These are phyloP conservation scores for Mucor indicus DNA, from an alignment of 371 early-diverging fungal species.

Conservation along the genomic window DNA sequence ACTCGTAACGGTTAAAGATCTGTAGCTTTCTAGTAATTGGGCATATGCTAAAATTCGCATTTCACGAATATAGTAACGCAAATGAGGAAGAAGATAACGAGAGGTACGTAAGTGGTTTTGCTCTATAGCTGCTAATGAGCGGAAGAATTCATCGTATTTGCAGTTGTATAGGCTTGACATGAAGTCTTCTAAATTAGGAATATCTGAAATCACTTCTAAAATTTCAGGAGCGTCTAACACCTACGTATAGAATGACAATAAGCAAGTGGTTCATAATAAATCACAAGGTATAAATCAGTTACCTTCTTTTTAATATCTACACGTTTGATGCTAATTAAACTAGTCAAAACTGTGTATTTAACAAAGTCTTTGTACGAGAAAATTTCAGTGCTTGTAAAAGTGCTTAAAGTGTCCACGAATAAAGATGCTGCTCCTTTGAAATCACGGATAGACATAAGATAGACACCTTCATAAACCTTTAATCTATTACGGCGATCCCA, in stretches of 20 bases:
- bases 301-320: slow-evolving; percentile 89
- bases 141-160: slow-evolving; percentile 93
- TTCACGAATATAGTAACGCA: slow-evolving; percentile 91
- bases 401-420: slow-evolving; percentile 94
- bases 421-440: slow-evolving; percentile 91
- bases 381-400: slow-evolving; percentile 96
- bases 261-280: no score
- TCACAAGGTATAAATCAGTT: no score
- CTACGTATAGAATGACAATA: slow-evolving; percentile 27
- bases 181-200: slow-evolving; percentile 81
- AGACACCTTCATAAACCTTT: slow-evolving; percentile 97
- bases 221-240: slow-evolving; percentile 96
- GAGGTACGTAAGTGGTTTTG: slow-evolving; percentile 44
- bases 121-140: slow-evolving; percentile 55
- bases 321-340: slow-evolving; percentile 86
- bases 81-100: slow-evolving; percentile 79
- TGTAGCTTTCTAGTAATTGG: slow-evolving; percentile 97
- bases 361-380: slow-evolving; percentile 97
- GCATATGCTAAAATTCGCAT: slow-evolving; percentile 98
- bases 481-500: slow-evolving; percentile 99
- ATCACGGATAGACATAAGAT: slow-evolving; percentile 90
- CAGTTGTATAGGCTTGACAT: slow-evolving; percentile 91
- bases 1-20: slow-evolving; percentile 90
- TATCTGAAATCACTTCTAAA: slow-evolving; percentile 90
- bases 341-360: slow-evolving; percentile 89